Conservation (phyloP, 2,329 filamentous ascomycete genomes). For the Microdochium trichocladiopsis region DNA sequence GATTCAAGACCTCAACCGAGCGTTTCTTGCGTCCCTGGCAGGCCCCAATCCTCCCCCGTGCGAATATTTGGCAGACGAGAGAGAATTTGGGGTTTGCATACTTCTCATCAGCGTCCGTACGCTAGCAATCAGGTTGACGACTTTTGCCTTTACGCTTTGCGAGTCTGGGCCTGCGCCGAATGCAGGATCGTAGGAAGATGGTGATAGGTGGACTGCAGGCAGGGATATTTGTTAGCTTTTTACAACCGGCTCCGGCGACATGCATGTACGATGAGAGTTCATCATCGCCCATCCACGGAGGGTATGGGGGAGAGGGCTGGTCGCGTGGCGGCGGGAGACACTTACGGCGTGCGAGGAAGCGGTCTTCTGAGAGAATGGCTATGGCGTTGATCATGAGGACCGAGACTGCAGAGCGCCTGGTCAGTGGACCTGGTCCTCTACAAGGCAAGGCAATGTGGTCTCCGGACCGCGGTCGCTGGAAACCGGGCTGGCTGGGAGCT, state of each 20-base stretch:
- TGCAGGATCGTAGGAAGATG: slow-evolving; percentile 61
- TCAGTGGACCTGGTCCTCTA: slow-evolving; percentile 8
- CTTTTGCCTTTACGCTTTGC: slow-evolving; percentile 72
- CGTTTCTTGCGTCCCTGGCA: too few species aligned
- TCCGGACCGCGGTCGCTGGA: background rate
- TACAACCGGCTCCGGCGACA: too few species aligned
- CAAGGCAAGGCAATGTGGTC: background rate
- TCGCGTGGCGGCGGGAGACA: slow-evolving; percentile 6
- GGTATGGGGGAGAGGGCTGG: background rate
- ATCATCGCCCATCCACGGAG: background rate
- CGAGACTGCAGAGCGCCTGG: slow-evolving; percentile 45
- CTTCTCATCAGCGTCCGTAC: slow-evolving; percentile 90
- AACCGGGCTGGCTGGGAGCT: slow-evolving; percentile 1
- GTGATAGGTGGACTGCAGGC: slow-evolving; percentile 73
- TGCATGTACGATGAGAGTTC: too few species aligned
- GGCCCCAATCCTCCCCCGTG: background rate
- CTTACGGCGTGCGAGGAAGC: slow-evolving; percentile 81
- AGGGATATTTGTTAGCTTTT: slow-evolving; percentile 25
- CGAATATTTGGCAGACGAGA: too few species aligned
- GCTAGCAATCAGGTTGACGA: slow-evolving; percentile 84
- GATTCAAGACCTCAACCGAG: too few species aligned
- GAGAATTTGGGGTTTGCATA: slow-evolving; percentile 39
- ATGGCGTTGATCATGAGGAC: slow-evolving; percentile 91
- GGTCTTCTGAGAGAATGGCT: slow-evolving; percentile 88
- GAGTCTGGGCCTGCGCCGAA: slow-evolving; percentile 69